Evolutionary conservation across 129 eudicot genomes (phyloP).

Genomic region (Lonicera japonica): DNA sequence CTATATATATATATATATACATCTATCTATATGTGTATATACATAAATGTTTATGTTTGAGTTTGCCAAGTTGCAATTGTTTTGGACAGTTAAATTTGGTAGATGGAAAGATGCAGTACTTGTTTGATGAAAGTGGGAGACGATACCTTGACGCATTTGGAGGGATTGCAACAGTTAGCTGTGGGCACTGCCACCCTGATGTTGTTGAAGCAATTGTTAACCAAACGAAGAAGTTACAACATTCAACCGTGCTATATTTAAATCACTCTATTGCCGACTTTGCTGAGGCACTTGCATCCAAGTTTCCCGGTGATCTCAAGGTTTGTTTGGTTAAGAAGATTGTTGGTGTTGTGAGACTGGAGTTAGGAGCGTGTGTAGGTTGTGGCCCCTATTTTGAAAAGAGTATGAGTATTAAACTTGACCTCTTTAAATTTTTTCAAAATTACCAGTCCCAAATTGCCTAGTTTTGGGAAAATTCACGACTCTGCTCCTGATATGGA

Average conservation of each 20-base stretch:
- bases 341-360: not conserved
- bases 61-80: constrained; percentile 2
- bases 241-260: constrained; percentile 64
- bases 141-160: constrained; percentile 72
- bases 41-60: no score
- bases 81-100: constrained; percentile 53
- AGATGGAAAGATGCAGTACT: constrained; percentile 79
- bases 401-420: no score
- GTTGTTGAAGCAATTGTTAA: constrained; percentile 54
- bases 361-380: no score
- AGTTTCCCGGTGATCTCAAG: constrained; percentile 78
- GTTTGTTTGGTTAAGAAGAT: constrained; percentile 20
- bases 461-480: no score
- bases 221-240: constrained; percentile 60
- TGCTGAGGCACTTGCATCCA: constrained; percentile 73
- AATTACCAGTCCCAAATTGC: no score
- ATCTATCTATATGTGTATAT: no score
- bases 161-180: constrained; percentile 68
- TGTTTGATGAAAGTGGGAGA: constrained; percentile 62
- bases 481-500: no score
- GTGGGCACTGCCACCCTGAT: constrained; percentile 77
- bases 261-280: constrained; percentile 57
- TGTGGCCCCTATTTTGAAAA: no score
- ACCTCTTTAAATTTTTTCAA: no score
- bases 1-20: no score